phyloP scores from a whole-genome alignment of 768 basidiomycete species.

The Boletus fagicola region DNA sequence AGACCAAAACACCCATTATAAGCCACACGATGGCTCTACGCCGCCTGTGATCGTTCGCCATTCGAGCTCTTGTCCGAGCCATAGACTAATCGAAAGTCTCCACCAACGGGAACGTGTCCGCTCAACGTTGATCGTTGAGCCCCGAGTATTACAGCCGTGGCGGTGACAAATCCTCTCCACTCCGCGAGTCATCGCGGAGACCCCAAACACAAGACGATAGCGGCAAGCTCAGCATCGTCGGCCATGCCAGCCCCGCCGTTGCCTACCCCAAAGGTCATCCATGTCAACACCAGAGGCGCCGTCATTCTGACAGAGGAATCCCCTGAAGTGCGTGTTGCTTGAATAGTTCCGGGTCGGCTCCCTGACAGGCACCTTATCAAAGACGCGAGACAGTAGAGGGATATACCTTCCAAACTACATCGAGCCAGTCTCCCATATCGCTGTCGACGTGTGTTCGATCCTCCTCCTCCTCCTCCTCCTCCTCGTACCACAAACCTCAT shows the following conservation, averaged over 20 bases:
- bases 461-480: not conserved
- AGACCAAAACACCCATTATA: slow-evolving; percentile 7
- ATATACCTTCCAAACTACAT: slow-evolving; percentile 98
- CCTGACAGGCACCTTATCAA: slow-evolving; percentile 15
- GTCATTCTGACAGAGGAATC: slow-evolving; percentile 93
- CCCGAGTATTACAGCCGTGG: not conserved
- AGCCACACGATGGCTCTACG: slow-evolving; percentile 1
- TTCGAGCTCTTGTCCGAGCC: not conserved
- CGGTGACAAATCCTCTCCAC: slow-evolving; percentile 17
- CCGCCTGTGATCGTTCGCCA: slow-evolving; percentile 5
- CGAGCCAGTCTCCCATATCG: slow-evolving; percentile 96
- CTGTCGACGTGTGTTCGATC: slow-evolving; percentile 78
- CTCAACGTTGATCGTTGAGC: slow-evolving; percentile 3
- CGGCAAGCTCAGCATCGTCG: slow-evolving; percentile 12
- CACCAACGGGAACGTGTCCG: slow-evolving; percentile 6
- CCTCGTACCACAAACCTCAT: not conserved
- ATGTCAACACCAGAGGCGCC: slow-evolving; percentile 93
- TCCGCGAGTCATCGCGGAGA: slow-evolving; percentile 9
- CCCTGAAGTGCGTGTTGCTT: slow-evolving; percentile 65
- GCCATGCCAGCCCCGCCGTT: slow-evolving; percentile 58
- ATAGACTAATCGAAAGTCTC: not conserved
- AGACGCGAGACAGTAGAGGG: slow-evolving; percentile 92
- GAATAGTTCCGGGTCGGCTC: slow-evolving; percentile 5
- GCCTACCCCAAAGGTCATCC: slow-evolving; percentile 82
- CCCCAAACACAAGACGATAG: slow-evolving; percentile 15